Conservation (phyloP, 768 basidiomycete species). For the Lactarius tabidus region DNA sequence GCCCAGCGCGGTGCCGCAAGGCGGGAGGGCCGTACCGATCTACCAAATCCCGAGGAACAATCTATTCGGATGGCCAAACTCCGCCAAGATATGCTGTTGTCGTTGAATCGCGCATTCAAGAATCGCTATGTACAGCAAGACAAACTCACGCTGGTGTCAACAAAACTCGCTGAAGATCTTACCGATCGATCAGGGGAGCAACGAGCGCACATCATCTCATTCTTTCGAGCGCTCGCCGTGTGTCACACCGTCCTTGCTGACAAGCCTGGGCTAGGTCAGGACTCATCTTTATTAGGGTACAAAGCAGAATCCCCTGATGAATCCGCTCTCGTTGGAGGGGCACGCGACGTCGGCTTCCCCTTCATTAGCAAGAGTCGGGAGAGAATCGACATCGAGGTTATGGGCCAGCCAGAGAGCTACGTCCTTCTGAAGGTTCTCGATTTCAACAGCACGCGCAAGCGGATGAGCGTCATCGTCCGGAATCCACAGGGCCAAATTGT, state of each 20-base stretch:
- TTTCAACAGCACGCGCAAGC: slow-evolving; percentile 91
- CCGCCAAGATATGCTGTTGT: slow-evolving; percentile 73
- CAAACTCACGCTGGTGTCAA: slow-evolving; percentile 84
- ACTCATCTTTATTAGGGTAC: slow-evolving; percentile 71
- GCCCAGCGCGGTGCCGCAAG: slow-evolving; percentile 90
- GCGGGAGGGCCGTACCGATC: slow-evolving; percentile 66
- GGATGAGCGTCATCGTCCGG: slow-evolving; percentile 92
- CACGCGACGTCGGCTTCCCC: slow-evolving; percentile 90
- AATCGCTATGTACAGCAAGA: slow-evolving; percentile 81
- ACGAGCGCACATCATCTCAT: slow-evolving; percentile 64
- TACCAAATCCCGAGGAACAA: slow-evolving; percentile 68
- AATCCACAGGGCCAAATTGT: slow-evolving; percentile 77
- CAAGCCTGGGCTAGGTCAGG: slow-evolving; percentile 53
- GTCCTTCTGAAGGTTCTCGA: slow-evolving; percentile 78
- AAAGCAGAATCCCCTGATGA: slow-evolving; percentile 98
- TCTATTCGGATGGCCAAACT: slow-evolving; percentile 55
- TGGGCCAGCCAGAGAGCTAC: slow-evolving; percentile 85
- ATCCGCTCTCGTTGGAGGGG: slow-evolving; percentile 88
- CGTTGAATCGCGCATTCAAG: slow-evolving; percentile 76
- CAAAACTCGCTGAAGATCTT: slow-evolving; percentile 77
- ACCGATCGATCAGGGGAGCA: slow-evolving; percentile 57
- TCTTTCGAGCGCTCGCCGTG: slow-evolving; percentile 92
- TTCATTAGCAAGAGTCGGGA: slow-evolving; percentile 77
- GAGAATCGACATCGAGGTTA: slow-evolving; percentile 80
- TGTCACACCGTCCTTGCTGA: slow-evolving; percentile 92